phyloP scores from a whole-genome alignment of 495 filamentous ascomycete genomes.

The Acidiella bohemica region DNA sequence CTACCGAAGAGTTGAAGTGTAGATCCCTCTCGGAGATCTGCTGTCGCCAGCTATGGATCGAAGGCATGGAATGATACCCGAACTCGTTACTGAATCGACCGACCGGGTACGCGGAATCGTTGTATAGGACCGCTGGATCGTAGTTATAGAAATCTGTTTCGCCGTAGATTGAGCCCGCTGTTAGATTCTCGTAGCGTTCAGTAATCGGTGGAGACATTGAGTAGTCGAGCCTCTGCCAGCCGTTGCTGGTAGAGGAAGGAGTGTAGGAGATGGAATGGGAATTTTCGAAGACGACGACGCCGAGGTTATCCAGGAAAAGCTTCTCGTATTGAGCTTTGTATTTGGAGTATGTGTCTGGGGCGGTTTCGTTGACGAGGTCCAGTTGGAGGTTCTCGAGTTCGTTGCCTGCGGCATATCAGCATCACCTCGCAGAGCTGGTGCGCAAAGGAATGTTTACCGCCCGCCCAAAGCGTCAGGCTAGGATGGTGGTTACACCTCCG shows the following conservation, averaged over 20 bases:
- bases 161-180: conserved; percentile 38
- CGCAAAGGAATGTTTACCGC: not conserved
- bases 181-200: conserved; percentile 44
- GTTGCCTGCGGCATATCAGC: too few relatives aligned
- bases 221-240: conserved; percentile 45
- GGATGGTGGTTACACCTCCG: conserved; percentile 54
- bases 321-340: conserved; percentile 47
- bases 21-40: conserved; percentile 39
- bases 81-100: conserved; percentile 58
- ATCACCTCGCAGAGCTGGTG: too few relatives aligned
- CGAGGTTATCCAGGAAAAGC: conserved; percentile 47
- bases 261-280: conserved; percentile 53
- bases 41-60: conserved; percentile 46
- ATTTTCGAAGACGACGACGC: conserved; percentile 51
- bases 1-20: conserved; percentile 45
- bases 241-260: conserved; percentile 53
- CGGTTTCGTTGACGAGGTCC: conserved; percentile 29
- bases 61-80: conserved; percentile 55
- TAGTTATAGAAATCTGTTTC: conserved; percentile 64
- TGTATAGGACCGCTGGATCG: conserved; percentile 40
- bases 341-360: conserved; percentile 34
- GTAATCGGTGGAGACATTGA: conserved; percentile 43
- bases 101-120: conserved; percentile 42
- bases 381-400: conserved; percentile 50
- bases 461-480: conserved; percentile 51